Percentiles rank a stretch among this genome's conserved stretches.
phyloP scores from a whole-genome alignment of 805 yeast genomes.

The Teunomyces pallodes region DNA sequence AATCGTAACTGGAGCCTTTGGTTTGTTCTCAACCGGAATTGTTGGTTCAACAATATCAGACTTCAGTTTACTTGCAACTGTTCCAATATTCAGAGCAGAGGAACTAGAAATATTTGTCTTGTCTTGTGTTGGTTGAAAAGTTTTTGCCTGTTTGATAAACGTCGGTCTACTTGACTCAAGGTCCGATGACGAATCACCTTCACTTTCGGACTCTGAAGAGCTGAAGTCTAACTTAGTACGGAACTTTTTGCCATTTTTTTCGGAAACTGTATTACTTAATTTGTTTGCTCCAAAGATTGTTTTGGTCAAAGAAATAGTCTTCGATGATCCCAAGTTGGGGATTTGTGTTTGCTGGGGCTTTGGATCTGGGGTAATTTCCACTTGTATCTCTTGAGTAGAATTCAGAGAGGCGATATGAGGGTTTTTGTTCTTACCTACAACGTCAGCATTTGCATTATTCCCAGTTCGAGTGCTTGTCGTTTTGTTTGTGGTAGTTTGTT shows the following conservation, averaged over 20 bases:
- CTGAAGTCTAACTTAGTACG: not conserved
- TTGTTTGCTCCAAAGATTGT: not conserved
- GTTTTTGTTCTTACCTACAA: not conserved
- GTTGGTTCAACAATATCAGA: no score
- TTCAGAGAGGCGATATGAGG: no score
- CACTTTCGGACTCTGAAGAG: not conserved
- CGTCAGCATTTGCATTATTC: not conserved
- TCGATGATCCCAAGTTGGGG: not conserved
- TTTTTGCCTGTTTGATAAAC: not conserved
- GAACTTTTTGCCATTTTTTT: not conserved
- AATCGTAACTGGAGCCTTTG: no score
- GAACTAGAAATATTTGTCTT: no score
- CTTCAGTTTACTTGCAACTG: no score
- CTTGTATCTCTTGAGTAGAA: not conserved
- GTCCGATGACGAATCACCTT: not conserved
- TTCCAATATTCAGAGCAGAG: no score
- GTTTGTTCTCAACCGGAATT: no score
- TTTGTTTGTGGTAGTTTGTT: no score
- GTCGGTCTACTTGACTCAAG: not conserved
- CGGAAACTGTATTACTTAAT: not conserved
- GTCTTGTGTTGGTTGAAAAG: no score
- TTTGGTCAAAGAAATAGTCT: not conserved
- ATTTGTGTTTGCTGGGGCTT: not conserved
- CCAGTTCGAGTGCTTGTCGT: not conserved
- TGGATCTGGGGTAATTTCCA: not conserved